These are phyloP conservation scores for Besnoitia besnoiti DNA, from an alignment of 169 alveolate genomes.

Conservation along the genomic window DNA sequence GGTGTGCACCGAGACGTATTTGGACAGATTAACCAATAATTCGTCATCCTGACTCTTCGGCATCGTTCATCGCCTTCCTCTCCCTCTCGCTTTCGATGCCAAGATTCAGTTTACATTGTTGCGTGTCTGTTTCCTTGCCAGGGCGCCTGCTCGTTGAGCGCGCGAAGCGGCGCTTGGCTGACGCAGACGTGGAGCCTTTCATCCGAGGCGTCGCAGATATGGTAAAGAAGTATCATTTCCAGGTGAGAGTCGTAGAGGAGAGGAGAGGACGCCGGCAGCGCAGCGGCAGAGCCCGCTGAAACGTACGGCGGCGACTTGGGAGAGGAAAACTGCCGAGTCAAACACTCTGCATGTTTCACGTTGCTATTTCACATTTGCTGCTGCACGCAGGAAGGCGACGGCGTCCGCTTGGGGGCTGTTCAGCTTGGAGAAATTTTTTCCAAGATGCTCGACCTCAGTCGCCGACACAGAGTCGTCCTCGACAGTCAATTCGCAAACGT, in stretches of 20 bases:
- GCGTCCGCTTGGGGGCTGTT: not conserved
- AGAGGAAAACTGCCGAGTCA: too few species aligned
- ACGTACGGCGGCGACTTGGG: too few species aligned
- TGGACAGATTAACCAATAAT: too few species aligned
- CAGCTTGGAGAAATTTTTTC: conserved; percentile 37
- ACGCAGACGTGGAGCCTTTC: not conserved
- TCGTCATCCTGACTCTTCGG: too few species aligned
- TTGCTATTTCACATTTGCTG: too few species aligned
- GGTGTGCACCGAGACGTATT: too few species aligned
- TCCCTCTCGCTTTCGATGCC: too few species aligned
- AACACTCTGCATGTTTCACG: too few species aligned
- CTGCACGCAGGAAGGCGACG: not conserved
- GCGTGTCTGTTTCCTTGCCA: not conserved
- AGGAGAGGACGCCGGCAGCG: too few species aligned
- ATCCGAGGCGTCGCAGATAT: not conserved
- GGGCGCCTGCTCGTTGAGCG: not conserved
- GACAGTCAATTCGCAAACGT: conserved; percentile 29
- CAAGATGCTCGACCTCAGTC: not conserved
- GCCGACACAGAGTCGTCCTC: not conserved
- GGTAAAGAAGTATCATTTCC: not conserved
- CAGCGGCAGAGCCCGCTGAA: too few species aligned
- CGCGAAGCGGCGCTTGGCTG: not conserved
- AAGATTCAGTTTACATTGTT: too few species aligned
- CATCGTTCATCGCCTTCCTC: too few species aligned
- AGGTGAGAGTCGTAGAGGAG: not conserved